Conservation (phyloP, 768 basidiomycete species). For the Sutorius australiensis region DNA sequence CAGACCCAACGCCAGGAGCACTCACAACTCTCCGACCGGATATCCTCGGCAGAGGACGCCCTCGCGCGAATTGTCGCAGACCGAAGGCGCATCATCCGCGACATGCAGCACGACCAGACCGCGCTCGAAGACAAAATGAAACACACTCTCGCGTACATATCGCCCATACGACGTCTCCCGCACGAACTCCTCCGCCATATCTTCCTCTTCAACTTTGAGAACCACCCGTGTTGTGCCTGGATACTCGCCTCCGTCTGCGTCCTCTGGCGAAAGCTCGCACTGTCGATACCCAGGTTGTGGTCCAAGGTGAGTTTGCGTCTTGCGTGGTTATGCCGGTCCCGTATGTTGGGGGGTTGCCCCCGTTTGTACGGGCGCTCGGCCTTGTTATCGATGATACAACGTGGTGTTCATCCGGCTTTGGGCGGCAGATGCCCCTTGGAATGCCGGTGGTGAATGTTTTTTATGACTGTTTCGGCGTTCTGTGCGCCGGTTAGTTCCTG, state of each 20-base stretch:
- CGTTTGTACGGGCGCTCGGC: conserved; percentile 16
- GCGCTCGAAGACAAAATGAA: conserved; percentile 46
- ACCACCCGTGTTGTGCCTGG: conserved; percentile 74
- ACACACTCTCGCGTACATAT: conserved; percentile 59
- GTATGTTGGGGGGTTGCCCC: not conserved
- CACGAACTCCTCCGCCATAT: conserved; percentile 70
- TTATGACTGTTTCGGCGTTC: not conserved
- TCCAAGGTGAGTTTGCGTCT: conserved; percentile 55
- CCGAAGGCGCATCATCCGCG: conserved; percentile 49
- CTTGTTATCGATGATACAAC: conserved; percentile 16
- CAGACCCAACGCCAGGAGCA: conserved; percentile 25
- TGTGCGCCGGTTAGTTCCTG: not conserved
- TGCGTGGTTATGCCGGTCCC: too few species aligned
- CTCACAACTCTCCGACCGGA: conserved; percentile 40
- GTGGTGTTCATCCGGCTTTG: conserved; percentile 4
- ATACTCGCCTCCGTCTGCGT: conserved; percentile 65
- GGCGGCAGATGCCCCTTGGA: not conserved
- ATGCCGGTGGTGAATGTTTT: conserved; percentile 2
- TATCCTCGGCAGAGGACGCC: conserved; percentile 49
- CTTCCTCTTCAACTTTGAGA: conserved; percentile 66
- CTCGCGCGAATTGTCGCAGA: conserved; percentile 59
- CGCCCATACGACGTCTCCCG: conserved; percentile 69
- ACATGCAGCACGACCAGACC: conserved; percentile 48
- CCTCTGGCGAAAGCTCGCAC: conserved; percentile 60
- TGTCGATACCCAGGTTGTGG: conserved; percentile 70